Base-by-base conservation (phyloP, 2,329 filamentous ascomycete species). In the Colletotrichum sublineola region DNA sequence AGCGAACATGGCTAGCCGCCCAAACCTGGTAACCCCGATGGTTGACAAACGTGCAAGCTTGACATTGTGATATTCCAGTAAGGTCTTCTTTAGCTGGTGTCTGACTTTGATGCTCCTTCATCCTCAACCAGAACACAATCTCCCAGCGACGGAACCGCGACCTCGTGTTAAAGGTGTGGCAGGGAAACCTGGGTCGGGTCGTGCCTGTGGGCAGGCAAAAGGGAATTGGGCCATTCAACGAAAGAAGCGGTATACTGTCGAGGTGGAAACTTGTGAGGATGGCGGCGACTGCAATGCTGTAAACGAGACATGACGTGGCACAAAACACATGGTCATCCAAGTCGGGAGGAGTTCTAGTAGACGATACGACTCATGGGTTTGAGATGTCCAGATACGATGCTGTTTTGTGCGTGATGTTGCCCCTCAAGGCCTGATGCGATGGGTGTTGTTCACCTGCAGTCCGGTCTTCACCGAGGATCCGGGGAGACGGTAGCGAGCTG, bases 401-500 rank as follows among this genome's bases (percentile, higher is more conserved):
- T 24, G 62, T 36, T 42, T n/a, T 61, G 63, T 62, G 53, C 44
- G 29, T 69, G 31, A 58, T 15, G 3, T 20, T 44, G 5, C 42
- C 42, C 44, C 44, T 9, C 5, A 15, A n/a, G n/a, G 48, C 60
- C 56, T 42, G 55, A 63, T 74, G 75, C 73, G 74, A 68, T 64
- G 52, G 61, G 67, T 75, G 63, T 67, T 68, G 67, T 53, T 63
- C 44, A 31, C 68, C 70, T 77, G 74, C 68, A 68, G 70, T 38
- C 69, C 56, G 58, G 74, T 71, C 67, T 74, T 77, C 78, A 76
- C 76, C 74, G 74, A 73, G 74, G 71, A 77, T 75, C 71, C 71
- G 68, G 38, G 48, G 24, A 44, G n/a, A 67, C 36, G 71, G 71
- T 73, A 73, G 58, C 71, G 71, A 71, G 48, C 12, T 65, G 36